phyloP scores from a whole-genome alignment of 2,329 filamentous ascomycete genomes.

The Truncatella angustata region DNA sequence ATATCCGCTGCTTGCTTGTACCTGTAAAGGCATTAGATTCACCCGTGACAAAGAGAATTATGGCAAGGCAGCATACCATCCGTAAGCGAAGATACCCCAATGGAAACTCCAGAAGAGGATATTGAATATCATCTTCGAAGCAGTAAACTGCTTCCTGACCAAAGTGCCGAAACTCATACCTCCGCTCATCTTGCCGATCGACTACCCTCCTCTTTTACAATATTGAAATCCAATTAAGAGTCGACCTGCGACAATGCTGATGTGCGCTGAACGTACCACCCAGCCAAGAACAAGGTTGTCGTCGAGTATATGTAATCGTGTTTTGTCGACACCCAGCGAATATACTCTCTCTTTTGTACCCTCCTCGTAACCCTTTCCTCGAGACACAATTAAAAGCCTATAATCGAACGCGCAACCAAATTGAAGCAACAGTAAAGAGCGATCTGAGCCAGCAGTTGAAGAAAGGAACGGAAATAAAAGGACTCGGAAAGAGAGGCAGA shows the following conservation, averaged over 20 bases:
- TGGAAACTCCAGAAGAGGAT: slow-evolving; percentile 79
- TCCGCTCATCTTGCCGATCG: slow-evolving; percentile 39
- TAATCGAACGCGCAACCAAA: slow-evolving; percentile 23
- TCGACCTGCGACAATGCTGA: slow-evolving; percentile 55
- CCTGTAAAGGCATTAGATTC: too few relatives aligned
- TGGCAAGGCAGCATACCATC: slow-evolving; percentile 79
- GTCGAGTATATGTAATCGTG: slow-evolving; percentile 15
- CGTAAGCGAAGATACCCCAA: slow-evolving; percentile 74
- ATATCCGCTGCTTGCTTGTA: slow-evolving; percentile 70
- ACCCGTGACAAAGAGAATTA: too few relatives aligned
- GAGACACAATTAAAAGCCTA: slow-evolving; percentile 23
- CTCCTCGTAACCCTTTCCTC: slow-evolving; percentile 19
- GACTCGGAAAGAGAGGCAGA: slow-evolving; percentile 34
- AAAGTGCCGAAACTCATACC: slow-evolving; percentile 36
- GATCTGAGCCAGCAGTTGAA: slow-evolving; percentile 61
- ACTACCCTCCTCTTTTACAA: slow-evolving; percentile 29
- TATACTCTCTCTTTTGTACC: slow-evolving; percentile 11
- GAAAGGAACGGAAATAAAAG: slow-evolving; percentile 39
- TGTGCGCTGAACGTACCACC: slow-evolving; percentile 22
- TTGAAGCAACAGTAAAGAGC: slow-evolving; percentile 39
- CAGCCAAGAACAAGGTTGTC: slow-evolving; percentile 14
- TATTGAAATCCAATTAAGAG: slow-evolving; percentile 35
- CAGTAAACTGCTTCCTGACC: slow-evolving; percentile 64
- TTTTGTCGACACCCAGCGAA: slow-evolving; percentile 9
- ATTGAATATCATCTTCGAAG: slow-evolving; percentile 75